Base-by-base conservation (phyloP, 352 stramenopile genomes). In the Peronospora belbahrii region DNA sequence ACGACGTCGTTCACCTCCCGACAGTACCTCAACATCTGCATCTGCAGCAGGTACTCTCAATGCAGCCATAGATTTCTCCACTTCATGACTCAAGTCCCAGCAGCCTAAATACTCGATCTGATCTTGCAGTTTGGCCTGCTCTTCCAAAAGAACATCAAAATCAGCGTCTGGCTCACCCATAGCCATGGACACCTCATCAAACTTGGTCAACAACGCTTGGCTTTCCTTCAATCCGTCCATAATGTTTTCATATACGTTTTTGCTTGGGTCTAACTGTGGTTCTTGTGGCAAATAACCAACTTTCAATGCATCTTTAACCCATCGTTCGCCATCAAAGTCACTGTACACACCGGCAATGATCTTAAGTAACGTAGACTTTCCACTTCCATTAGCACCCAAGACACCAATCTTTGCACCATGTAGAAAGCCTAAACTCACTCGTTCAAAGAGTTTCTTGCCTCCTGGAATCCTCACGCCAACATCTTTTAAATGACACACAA, bases 311-410 rank as follows among this genome's bases (percentile, higher is more conserved):
- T 83, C 71, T 48, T 94, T 90, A 27, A 88, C 69, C 86, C 85
- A 95, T 8, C 85, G 67, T 57, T 94, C 81, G 18, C 86, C 86
- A 50, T 95, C 83, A 48, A 84, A 90, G 55, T 95, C 82, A 8
- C 60, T 73, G 46, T 59, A 66, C 10, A 97, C 93, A 15, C 95
- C 92, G 2, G 84, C 85, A 54, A 99, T 87, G 13, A 99, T 78
- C 70, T 98, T 98, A 8, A 98, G 71, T 10, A 98, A 70, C 27
- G 95, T 98, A 23, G 88, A 97, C 59, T 97, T 98, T 46, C 91
- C 91, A 28, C 62, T 96, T 41, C 95, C 95, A 62, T 98, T 98
- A 3, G 94, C 58, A 10, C 95, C 94, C 0, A 99, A 72, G 8
- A 98, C 73, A 10, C 94, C 95, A 39, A 99, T 96, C 47, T 97